Evolutionary conservation across 805 yeast genomes (phyloP).

Genomic region (Ogataea methanolica): DNA sequence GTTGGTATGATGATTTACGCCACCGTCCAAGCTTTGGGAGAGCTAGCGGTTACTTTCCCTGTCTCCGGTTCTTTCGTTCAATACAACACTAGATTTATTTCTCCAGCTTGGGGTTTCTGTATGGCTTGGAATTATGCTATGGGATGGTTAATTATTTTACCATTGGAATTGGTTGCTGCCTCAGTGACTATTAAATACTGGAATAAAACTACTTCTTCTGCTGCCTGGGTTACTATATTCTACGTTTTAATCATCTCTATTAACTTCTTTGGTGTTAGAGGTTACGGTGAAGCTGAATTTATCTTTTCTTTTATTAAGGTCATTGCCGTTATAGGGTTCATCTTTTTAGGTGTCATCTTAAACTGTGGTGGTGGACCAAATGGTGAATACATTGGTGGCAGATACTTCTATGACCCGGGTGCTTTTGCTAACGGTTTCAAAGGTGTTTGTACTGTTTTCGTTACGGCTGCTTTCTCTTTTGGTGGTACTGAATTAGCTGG

Average conservation of each 20-base stretch:
- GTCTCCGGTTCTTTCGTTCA: slow-evolving; percentile 61
- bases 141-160: slow-evolving; percentile 51
- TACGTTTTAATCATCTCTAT: slow-evolving; percentile 45
- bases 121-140: slow-evolving; percentile 56
- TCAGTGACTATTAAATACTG: slow-evolving; percentile 47
- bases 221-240: slow-evolving; percentile 54
- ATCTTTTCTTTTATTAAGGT: slow-evolving; percentile 51
- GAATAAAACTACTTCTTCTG: slow-evolving; percentile 42
- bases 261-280: slow-evolving; percentile 58
- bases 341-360: slow-evolving; percentile 49
- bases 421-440: slow-evolving; percentile 50
- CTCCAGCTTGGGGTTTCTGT: slow-evolving; percentile 57
- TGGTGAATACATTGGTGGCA: slow-evolving; percentile 55
- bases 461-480: slow-evolving; percentile 59
- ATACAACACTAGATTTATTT: slow-evolving; percentile 55
- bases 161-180: slow-evolving; percentile 53
- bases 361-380: slow-evolving; percentile 62
- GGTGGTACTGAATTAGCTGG: slow-evolving; percentile 67
- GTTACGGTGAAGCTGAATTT: slow-evolving; percentile 69
- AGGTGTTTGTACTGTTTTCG: slow-evolving; percentile 60
- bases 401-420: slow-evolving; percentile 58
- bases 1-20: slow-evolving; percentile 58
- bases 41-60: slow-evolving; percentile 57
- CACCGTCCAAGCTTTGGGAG: slow-evolving; percentile 64
- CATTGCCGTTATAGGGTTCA: slow-evolving; percentile 54